These are phyloP conservation scores for Rosa hybrid DNA, from an alignment of 331 rosid genomes.

Conservation along the genomic window DNA sequence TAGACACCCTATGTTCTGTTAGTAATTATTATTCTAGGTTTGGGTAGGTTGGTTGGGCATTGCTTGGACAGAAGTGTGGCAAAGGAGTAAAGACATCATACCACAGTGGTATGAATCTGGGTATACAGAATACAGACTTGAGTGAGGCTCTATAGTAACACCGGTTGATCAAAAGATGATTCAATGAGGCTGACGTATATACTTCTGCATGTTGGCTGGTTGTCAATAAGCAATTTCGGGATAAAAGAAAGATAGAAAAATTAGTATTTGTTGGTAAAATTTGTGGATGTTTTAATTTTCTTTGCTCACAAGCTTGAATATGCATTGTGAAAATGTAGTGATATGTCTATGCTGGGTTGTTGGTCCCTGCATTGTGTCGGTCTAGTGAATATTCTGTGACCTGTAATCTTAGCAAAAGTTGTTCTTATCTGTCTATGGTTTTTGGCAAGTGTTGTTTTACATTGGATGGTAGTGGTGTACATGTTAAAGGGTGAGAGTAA, in stretches of 20 bases:
- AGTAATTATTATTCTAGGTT: background rate
- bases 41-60: background rate
- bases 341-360: background rate
- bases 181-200: background rate
- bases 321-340: background rate
- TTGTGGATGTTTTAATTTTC: background rate
- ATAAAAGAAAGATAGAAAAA: background rate
- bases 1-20: background rate
- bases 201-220: too few relatives aligned
- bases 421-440: background rate
- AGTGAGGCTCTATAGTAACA: background rate
- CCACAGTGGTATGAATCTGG: background rate
- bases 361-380: background rate
- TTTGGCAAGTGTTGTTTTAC: background rate
- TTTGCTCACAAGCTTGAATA: background rate
- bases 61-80: background rate
- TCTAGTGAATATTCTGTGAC: background rate
- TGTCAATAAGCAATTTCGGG: background rate
- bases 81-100: background rate
- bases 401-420: background rate
- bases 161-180: background rate
- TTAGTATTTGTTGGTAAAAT: background rate
- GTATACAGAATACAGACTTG: too few relatives aligned
- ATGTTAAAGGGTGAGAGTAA: background rate
- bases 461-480: background rate